Percentiles rank a stretch among this genome's conserved stretches.
Evolutionary conservation across 2,329 filamentous ascomycete genomes (phyloP).

Genomic region (Claviceps quebecensis): DNA sequence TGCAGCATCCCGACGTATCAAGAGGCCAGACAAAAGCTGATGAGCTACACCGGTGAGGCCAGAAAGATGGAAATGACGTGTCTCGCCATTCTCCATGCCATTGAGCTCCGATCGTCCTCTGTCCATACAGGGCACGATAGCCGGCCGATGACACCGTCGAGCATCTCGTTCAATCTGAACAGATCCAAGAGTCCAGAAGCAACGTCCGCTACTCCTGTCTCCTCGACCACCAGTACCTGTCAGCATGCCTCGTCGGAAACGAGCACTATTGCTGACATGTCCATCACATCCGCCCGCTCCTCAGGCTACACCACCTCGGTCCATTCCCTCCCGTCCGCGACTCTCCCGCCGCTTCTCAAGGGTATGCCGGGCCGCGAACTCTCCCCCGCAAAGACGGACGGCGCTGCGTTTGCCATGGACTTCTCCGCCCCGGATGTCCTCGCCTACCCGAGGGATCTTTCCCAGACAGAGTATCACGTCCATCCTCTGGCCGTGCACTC

Average conservation of each 20-base stretch:
- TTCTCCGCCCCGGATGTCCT: slow-evolving; percentile 16
- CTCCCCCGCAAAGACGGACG: slow-evolving; percentile 23
- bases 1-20: slow-evolving; percentile 19
- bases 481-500: slow-evolving; percentile 22
- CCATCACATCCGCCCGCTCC: slow-evolving; percentile 1
- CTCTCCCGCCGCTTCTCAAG: slow-evolving; percentile 28
- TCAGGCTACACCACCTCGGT: slow-evolving; percentile 1
- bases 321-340: slow-evolving; percentile 5
- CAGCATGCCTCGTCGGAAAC: slow-evolving; percentile 1
- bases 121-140: neutral
- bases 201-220: neutral
- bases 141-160: slow-evolving; percentile 5
- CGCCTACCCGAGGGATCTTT: slow-evolving; percentile 21
- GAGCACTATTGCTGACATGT: slow-evolving; percentile 1
- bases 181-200: slow-evolving; percentile 5
- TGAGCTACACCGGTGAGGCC: slow-evolving; percentile 19
- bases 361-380: slow-evolving; percentile 26
- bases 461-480: slow-evolving; percentile 19
- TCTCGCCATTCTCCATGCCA: slow-evolving; percentile 11
- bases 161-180: slow-evolving; percentile 4
- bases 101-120: slow-evolving; percentile 5
- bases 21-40: slow-evolving; percentile 15
- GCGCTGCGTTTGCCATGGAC: slow-evolving; percentile 20
- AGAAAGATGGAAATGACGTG: slow-evolving; percentile 21
- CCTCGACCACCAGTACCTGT: neutral